Percentiles rank a stretch among this genome's conserved stretches.
Evolutionary conservation across 768 basidiomycete species (phyloP).

Genomic region (Tulasnella sp.): DNA sequence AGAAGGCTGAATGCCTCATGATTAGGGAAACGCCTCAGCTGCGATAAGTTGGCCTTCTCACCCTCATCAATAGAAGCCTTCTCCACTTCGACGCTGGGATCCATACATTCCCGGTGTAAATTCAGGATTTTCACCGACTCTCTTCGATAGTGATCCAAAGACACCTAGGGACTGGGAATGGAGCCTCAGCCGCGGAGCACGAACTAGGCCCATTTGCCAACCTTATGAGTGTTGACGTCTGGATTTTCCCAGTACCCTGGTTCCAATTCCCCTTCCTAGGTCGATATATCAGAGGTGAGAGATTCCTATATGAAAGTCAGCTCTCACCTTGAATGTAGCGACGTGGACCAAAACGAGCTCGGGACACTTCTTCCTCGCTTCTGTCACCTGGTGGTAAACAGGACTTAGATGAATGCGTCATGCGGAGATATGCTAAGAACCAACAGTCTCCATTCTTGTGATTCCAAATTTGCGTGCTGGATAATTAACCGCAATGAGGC

Average conservation of each 20-base stretch:
- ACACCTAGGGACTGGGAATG: constrained; percentile 47
- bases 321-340: constrained; percentile 63
- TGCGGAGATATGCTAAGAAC: not conserved
- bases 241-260: constrained; percentile 90
- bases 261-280: constrained; percentile 62
- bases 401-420: constrained; percentile 6
- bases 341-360: constrained; percentile 81
- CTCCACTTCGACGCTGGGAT: constrained; percentile 84
- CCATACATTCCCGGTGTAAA: constrained; percentile 63
- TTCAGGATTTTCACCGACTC: constrained; percentile 83
- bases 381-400: constrained; percentile 34
- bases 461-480: constrained; percentile 89
- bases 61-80: constrained; percentile 93
- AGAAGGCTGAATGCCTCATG: constrained; percentile 49
- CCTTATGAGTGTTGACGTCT: constrained; percentile 88
- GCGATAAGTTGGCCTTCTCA: not conserved
- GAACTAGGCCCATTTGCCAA: constrained; percentile 29
- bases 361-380: constrained; percentile 81
- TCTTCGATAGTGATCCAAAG: constrained; percentile 83
- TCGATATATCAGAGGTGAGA: not conserved
- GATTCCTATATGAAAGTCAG: not conserved
- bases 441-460: constrained; percentile 74
- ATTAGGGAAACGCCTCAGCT: not conserved
- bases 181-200: not conserved
- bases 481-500: constrained; percentile 91